Evolutionary conservation across 495 filamentous ascomycete species (phyloP).

Genomic region (Symbiotaphrina buchneri): DNA sequence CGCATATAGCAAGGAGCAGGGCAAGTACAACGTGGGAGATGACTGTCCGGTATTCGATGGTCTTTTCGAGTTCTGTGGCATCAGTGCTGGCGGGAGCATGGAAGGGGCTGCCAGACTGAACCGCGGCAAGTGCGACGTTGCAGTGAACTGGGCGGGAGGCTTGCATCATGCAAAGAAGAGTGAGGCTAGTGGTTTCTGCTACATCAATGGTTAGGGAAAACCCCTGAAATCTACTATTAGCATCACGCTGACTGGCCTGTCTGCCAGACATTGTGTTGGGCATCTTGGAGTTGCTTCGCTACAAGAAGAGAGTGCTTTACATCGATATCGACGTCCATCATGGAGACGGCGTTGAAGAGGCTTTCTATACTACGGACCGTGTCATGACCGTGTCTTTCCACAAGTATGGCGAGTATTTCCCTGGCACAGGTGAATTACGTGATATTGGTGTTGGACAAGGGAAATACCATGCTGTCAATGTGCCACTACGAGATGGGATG

Average conservation of each 20-base stretch:
- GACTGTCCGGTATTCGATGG: slow-evolving; percentile 97
- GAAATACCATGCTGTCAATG: slow-evolving; percentile 92
- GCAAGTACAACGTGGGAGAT: slow-evolving; percentile 93
- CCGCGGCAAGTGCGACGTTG: slow-evolving; percentile 86
- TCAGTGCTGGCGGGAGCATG: slow-evolving; percentile 93
- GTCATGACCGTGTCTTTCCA: slow-evolving; percentile 98
- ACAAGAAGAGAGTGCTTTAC: slow-evolving; percentile 85
- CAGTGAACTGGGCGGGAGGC: slow-evolving; percentile 93
- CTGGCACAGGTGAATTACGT: slow-evolving; percentile 85
- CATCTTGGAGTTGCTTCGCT: slow-evolving; percentile 85
- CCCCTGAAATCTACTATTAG: not conserved
- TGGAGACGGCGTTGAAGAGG: slow-evolving; percentile 93
- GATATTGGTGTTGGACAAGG: slow-evolving; percentile 86
- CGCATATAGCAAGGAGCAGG: slow-evolving; percentile 71
- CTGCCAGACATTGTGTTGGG: slow-evolving; percentile 82
- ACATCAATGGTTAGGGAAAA: slow-evolving; percentile 60
- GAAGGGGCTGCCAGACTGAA: slow-evolving; percentile 87
- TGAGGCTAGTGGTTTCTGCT: slow-evolving; percentile 94
- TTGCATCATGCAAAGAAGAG: slow-evolving; percentile 95
- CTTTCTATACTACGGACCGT: slow-evolving; percentile 91
- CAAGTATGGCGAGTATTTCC: slow-evolving; percentile 98
- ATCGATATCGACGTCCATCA: slow-evolving; percentile 98
- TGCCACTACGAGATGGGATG: slow-evolving; percentile 89
- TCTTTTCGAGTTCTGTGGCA: slow-evolving; percentile 93
- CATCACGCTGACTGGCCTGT: slow-evolving; percentile 1